Percentiles rank a stretch among this genome's conserved stretches.
Evolutionary conservation across 1,139 yeast species (phyloP).

Genomic region (Protomyces macrosporus): DNA sequence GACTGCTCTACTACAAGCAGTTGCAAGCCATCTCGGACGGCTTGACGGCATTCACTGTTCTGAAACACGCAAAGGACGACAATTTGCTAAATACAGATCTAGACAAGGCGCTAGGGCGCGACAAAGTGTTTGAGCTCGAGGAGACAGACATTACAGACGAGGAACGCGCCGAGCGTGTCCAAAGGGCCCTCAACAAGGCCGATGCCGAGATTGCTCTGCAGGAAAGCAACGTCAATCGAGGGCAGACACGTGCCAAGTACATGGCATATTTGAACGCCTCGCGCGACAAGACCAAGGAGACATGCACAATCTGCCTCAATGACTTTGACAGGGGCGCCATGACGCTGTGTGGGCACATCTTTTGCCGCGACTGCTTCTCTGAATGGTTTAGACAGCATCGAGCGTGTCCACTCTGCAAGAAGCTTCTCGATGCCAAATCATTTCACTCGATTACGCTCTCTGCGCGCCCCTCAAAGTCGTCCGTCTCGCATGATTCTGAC

Average conservation of each 20-base stretch:
- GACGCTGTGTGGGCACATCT: constrained; percentile 36
- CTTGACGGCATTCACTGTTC: constrained; percentile 41
- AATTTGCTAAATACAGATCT: neutral
- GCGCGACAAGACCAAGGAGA: constrained; percentile 39
- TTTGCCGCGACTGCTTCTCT: constrained; percentile 66
- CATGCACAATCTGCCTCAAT: constrained; percentile 73
- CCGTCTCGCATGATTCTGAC: neutral
- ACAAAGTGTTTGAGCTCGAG: neutral
- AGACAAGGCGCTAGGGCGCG: constrained; percentile 7
- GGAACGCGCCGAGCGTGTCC: constrained; percentile 31
- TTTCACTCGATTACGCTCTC: constrained; percentile 9
- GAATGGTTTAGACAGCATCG: constrained; percentile 55
- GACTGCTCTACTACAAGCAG: constrained; percentile 75
- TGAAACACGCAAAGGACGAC: neutral
- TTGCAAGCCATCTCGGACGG: constrained; percentile 81
- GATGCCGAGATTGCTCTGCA: constrained; percentile 18
- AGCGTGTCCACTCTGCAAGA: constrained; percentile 76
- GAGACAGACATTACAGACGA: constrained; percentile 30
- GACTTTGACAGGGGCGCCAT: constrained; percentile 56
- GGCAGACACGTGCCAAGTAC: constrained; percentile 49
- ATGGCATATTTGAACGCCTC: constrained; percentile 47
- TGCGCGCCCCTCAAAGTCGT: neutral
- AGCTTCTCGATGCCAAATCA: constrained; percentile 37
- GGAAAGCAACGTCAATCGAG: constrained; percentile 25
- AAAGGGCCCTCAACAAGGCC: constrained; percentile 22